phyloP scores from a whole-genome alignment of 306 rosid genomes.

The Mucuna pruriens region DNA sequence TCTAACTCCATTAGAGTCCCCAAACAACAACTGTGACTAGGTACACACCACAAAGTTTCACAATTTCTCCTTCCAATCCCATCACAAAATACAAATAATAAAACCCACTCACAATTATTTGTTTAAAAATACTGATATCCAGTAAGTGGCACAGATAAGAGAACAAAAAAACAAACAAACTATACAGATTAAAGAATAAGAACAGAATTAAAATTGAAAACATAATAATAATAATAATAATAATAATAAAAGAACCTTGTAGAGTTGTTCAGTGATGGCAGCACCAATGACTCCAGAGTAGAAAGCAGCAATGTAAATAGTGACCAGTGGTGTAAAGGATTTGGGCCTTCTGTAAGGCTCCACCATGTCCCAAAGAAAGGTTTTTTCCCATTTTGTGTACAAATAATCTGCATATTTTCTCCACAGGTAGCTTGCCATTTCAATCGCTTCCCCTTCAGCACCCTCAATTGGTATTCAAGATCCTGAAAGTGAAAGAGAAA shows the following conservation, averaged over 20 bases:
- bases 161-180: background rate
- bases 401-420: constrained; percentile 88
- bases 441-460: constrained; percentile 13
- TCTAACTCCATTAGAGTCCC: background rate
- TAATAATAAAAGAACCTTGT: constrained; percentile 63
- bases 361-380: constrained; percentile 86
- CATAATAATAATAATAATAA: background rate
- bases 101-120: constrained; percentile 3
- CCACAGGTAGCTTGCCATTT: constrained; percentile 78
- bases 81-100: background rate
- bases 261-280: constrained; percentile 88
- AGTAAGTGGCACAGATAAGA: background rate
- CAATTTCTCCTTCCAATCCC: constrained; percentile 2
- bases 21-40: background rate
- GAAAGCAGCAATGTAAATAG: constrained; percentile 76
- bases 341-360: constrained; percentile 84
- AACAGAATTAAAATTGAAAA: background rate
- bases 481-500: background rate
- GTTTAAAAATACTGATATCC: background rate
- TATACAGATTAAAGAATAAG: background rate
- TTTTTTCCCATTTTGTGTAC: constrained; percentile 86
- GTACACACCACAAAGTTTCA: background rate
- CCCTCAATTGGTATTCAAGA: constrained; percentile 1
- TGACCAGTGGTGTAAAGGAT: constrained; percentile 80
- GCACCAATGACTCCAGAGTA: constrained; percentile 86